These are phyloP conservation scores for Polyporus arcularius DNA, from an alignment of 768 basidiomycete species.

Conservation along the genomic window DNA sequence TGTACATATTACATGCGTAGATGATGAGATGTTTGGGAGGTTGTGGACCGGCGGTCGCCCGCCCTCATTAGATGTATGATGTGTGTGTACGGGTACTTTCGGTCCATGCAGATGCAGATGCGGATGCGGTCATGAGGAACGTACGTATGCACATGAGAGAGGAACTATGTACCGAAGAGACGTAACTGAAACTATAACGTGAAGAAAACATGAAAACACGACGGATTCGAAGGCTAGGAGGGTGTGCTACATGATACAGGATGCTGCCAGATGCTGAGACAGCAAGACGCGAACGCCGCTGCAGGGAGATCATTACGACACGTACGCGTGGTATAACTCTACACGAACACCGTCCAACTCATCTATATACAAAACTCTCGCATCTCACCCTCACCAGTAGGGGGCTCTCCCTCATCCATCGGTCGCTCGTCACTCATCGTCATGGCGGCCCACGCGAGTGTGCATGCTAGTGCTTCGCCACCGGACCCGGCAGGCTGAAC, in stretches of 20 bases:
- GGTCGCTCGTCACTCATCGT: neutral
- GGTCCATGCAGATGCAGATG: neutral
- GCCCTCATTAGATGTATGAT: too few species aligned
- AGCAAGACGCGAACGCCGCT: neutral
- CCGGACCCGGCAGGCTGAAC: constrained; percentile 20
- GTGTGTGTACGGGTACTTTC: neutral
- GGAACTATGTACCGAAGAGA: neutral
- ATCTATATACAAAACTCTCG: neutral
- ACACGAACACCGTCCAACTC: constrained; percentile 2
- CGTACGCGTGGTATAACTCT: constrained; percentile 3
- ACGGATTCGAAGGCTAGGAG: neutral
- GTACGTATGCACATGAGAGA: neutral
- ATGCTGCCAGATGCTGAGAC: neutral
- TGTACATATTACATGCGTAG: neutral
- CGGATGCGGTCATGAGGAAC: neutral
- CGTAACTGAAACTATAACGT: neutral
- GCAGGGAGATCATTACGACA: neutral
- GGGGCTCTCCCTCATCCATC: neutral
- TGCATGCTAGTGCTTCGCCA: neutral
- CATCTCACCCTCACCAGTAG: neutral
- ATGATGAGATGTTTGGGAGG: too few species aligned
- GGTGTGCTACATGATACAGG: constrained; percentile 1
- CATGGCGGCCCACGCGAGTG: neutral
- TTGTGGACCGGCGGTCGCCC: too few species aligned
- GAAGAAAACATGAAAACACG: neutral